Percentiles rank a stretch among this genome's conserved stretches.
phyloP scores from a whole-genome alignment of 2,329 filamentous ascomycete genomes.

The Hypomyces perniciosus region DNA sequence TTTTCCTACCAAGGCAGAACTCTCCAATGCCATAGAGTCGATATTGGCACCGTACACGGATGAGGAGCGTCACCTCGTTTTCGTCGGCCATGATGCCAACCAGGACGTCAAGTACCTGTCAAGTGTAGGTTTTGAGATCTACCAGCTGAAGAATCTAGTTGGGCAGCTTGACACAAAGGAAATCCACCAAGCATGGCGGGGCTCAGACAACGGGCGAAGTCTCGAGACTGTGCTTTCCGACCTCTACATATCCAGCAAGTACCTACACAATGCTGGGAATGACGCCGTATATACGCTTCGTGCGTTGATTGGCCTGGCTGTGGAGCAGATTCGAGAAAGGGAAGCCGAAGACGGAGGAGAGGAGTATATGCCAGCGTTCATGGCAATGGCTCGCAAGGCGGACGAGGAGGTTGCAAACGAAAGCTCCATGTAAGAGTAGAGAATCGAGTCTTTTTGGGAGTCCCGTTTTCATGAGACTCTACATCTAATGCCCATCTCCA shows the following conservation, averaged over 20 bases:
- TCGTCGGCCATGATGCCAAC: conserved; percentile 71
- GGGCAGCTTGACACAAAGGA: conserved; percentile 67
- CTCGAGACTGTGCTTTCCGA: conserved; percentile 57
- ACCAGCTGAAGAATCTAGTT: conserved; percentile 44
- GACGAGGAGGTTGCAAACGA: conserved; percentile 6
- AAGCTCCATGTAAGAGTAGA: conserved; percentile 11
- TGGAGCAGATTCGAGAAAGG: conserved; percentile 20
- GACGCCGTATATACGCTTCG: conserved; percentile 76
- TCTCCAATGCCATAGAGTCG: conserved; percentile 29
- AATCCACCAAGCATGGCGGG: conserved; percentile 60
- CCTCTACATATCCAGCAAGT: conserved; percentile 55
- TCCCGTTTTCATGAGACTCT: conserved; percentile 1
- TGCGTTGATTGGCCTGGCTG: conserved; percentile 53
- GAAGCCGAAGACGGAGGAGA: conserved; percentile 15
- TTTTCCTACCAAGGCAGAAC: conserved; percentile 30
- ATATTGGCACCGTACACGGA: conserved; percentile 30
- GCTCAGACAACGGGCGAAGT: conserved; percentile 45
- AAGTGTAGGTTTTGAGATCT: conserved; percentile 56
- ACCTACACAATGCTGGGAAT: conserved; percentile 84
- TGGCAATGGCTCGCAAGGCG: background rate
- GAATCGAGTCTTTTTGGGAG: conserved; percentile 8
- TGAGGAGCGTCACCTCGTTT: conserved; percentile 50
- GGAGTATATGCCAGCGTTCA: conserved; percentile 13
- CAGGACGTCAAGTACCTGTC: conserved; percentile 65
- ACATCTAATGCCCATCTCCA: conserved; percentile 5